Evolutionary conservation across 768 basidiomycete genomes (phyloP).

Genomic region (Royoungia palumana): DNA sequence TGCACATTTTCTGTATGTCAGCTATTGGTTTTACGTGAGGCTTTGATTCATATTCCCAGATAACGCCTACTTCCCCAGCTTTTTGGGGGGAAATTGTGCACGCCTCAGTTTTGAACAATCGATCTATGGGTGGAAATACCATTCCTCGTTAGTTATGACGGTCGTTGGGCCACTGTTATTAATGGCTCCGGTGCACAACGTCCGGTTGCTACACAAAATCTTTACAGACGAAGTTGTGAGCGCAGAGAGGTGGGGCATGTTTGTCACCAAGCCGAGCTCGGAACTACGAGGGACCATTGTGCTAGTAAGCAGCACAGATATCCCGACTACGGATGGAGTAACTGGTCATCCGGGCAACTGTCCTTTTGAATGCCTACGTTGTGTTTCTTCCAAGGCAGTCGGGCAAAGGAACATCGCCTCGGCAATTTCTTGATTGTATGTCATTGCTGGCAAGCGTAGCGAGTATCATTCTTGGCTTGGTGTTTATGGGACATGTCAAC

Average conservation of each 20-base stretch:
- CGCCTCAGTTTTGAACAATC: slow-evolving; percentile 38
- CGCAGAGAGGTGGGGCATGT: slow-evolving; percentile 41
- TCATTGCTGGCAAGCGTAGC: slow-evolving; percentile 43
- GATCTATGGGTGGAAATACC: slow-evolving; percentile 24
- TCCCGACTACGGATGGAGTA: background rate
- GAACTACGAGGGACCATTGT: slow-evolving; percentile 54
- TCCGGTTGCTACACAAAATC: slow-evolving; percentile 43
- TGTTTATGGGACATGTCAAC: slow-evolving; percentile 43
- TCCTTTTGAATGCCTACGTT: slow-evolving; percentile 57
- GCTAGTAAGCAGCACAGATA: slow-evolving; percentile 37
- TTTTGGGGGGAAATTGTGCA: slow-evolving; percentile 41
- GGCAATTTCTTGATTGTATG: slow-evolving; percentile 41
- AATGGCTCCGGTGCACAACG: slow-evolving; percentile 46
- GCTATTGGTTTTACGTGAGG: background rate
- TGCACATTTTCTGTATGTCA: slow-evolving; percentile 29
- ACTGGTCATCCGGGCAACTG: slow-evolving; percentile 41
- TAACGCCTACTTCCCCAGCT: slow-evolving; percentile 37
- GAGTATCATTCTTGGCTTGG: slow-evolving; percentile 40
- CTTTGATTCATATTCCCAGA: slow-evolving; percentile 23
- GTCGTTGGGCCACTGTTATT: slow-evolving; percentile 45
- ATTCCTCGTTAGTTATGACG: slow-evolving; percentile 37
- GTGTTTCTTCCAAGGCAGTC: slow-evolving; percentile 50
- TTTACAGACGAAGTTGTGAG: slow-evolving; percentile 48
- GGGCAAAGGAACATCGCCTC: slow-evolving; percentile 25
- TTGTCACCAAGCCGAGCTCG: slow-evolving; percentile 41